These are phyloP conservation scores for Camelina hispida DNA, from an alignment of 345 rosid genomes.

Conservation along the genomic window DNA sequence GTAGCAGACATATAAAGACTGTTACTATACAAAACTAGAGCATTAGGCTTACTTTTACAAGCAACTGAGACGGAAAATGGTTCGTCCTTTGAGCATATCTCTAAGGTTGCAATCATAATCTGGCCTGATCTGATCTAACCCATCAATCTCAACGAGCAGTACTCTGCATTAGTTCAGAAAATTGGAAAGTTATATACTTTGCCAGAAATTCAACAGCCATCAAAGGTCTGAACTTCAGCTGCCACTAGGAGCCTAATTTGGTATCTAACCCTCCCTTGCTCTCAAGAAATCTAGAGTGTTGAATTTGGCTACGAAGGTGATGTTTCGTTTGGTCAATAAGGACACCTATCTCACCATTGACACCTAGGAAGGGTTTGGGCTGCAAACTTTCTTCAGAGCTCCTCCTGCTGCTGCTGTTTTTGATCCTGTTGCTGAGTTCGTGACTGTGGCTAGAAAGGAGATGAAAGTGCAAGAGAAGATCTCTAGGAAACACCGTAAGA, in stretches of 20 bases:
- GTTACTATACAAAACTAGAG: not conserved
- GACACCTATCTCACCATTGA: too few relatives aligned
- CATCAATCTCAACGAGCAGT: conserved; percentile 45
- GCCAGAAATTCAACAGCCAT: not conserved
- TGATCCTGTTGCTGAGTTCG: too few relatives aligned
- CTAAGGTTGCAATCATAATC: conserved; percentile 49
- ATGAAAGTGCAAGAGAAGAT: too few relatives aligned
- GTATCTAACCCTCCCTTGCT: not conserved
- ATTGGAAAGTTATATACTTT: not conserved
- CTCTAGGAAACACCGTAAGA: too few relatives aligned
- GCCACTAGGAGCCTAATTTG: not conserved
- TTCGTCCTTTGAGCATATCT: conserved; percentile 46
- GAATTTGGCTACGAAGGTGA: too few relatives aligned
- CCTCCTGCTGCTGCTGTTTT: too few relatives aligned
- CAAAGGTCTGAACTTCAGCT: not conserved
- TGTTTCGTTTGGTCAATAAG: too few relatives aligned
- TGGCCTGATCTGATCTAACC: conserved; percentile 55
- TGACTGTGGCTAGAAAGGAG: too few relatives aligned
- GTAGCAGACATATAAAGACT: not conserved
- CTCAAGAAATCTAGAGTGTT: too few relatives aligned
- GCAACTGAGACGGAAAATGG: conserved; percentile 45
- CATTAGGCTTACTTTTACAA: conserved; percentile 53
- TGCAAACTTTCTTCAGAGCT: too few relatives aligned
- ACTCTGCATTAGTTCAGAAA: conserved; percentile 43
- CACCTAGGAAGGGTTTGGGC: too few relatives aligned